phyloP scores from a whole-genome alignment of 192 early-diverging fungal species.

The Mortierella claussenii region DNA sequence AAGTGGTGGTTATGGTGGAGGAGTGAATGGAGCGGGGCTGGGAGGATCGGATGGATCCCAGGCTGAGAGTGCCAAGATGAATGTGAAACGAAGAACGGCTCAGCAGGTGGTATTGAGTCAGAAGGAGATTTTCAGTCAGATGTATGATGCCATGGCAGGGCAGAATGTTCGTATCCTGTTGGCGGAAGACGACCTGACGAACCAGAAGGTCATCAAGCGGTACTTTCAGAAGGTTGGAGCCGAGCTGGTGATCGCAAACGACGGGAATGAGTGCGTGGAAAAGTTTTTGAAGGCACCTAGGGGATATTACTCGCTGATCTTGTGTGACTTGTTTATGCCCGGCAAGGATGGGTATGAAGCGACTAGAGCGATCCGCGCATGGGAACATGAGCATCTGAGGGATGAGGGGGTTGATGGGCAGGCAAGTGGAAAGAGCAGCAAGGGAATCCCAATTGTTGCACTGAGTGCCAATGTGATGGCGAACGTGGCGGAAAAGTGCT shows the following conservation, averaged over 20 bases:
- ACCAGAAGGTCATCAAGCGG: slow-evolving; percentile 64
- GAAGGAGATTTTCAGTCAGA: slow-evolving; percentile 62
- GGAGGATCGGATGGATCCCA: not conserved
- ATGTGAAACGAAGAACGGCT: slow-evolving; percentile 48
- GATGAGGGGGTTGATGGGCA: no score
- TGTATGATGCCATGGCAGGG: slow-evolving; percentile 62
- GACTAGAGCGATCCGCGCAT: slow-evolving; percentile 60
- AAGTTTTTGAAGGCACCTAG: slow-evolving; percentile 55
- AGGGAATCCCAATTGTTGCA: slow-evolving; percentile 64
- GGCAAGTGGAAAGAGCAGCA: no score
- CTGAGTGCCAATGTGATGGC: slow-evolving; percentile 69
- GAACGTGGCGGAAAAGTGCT: slow-evolving; percentile 60
- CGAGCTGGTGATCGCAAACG: slow-evolving; percentile 56
- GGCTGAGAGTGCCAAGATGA: slow-evolving; percentile 6
- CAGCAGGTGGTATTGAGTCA: slow-evolving; percentile 60
- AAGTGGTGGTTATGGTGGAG: slow-evolving; percentile 3
- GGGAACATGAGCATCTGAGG: slow-evolving; percentile 54
- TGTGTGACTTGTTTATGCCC: slow-evolving; percentile 71
- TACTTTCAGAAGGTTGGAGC: slow-evolving; percentile 62
- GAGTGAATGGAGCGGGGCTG: not conserved
- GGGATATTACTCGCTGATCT: slow-evolving; percentile 59
- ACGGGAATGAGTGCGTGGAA: slow-evolving; percentile 61
- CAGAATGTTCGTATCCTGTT: slow-evolving; percentile 60
- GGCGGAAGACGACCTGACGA: slow-evolving; percentile 68
- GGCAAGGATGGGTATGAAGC: slow-evolving; percentile 69